Conservation (phyloP, 2,329 filamentous ascomycete species). For the Diaporthe vaccinii region DNA sequence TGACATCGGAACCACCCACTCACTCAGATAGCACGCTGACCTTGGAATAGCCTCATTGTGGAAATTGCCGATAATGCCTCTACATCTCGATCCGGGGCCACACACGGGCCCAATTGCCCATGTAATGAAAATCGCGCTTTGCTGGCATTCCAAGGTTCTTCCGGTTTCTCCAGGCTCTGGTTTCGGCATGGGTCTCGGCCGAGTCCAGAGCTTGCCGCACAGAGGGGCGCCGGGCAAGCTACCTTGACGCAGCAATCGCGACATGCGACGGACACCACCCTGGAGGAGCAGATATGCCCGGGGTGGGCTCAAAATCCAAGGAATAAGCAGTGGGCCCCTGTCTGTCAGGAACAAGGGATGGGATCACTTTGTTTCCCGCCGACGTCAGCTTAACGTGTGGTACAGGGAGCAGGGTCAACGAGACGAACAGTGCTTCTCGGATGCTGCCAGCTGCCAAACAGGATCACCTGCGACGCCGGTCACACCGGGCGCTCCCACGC, state of each 20-base stretch:
- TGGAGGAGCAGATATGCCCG: background rate
- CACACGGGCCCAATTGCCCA: background rate
- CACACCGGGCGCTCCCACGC: background rate
- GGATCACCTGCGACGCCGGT: background rate
- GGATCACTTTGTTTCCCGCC: background rate
- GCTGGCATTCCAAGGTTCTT: conserved; percentile 1
- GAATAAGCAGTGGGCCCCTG: conserved; percentile 1
- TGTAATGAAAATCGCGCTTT: conserved; percentile 12
- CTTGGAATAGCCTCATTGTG: conserved; percentile 28
- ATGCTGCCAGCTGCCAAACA: background rate
- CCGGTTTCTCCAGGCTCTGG: background rate
- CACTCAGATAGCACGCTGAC: background rate
- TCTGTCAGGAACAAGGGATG: background rate
- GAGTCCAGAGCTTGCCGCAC: conserved; percentile 16
- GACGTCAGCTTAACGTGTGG: conserved; percentile 30
- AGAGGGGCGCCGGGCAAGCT: background rate
- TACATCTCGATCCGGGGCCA: conserved; percentile 33
- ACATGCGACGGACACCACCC: conserved; percentile 12
- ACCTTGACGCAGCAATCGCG: background rate
- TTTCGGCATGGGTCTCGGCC: conserved; percentile 23
- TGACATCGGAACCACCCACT: conserved; percentile 11
- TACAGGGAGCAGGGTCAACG: background rate
- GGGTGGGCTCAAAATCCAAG: conserved; percentile 28
- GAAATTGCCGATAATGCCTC: conserved; percentile 24
- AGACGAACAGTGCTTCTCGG: conserved; percentile 18